These are phyloP conservation scores for Francoa sonchifolia DNA, from an alignment of 441 rosid genomes.

Conservation along the genomic window DNA sequence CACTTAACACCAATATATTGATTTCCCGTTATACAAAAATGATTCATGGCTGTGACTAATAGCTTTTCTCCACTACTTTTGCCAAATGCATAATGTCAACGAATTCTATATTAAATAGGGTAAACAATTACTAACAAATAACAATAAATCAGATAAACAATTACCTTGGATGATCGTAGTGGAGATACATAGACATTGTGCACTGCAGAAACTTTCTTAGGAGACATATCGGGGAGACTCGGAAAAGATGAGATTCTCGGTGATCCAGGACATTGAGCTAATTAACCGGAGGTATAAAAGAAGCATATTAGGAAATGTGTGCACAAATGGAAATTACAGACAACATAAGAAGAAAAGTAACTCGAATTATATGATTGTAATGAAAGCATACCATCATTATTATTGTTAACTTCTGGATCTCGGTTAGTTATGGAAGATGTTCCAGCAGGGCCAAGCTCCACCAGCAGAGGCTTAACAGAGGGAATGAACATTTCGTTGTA, in stretches of 20 bases:
- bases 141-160: constrained; percentile 3
- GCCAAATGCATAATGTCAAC: no score
- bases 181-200: constrained; percentile 96
- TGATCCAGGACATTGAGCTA: constrained; percentile 86
- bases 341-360: background rate
- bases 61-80: no score
- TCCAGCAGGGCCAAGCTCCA: constrained; percentile 65
- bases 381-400: constrained; percentile 41
- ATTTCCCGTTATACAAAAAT: no score
- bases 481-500: constrained; percentile 89
- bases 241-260: constrained; percentile 78
- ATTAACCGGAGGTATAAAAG: constrained; percentile 12
- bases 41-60: no score
- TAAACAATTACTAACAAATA: no score
- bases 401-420: constrained; percentile 42
- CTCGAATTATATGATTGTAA: background rate
- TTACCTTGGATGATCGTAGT: constrained; percentile 84
- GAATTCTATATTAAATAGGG: no score
- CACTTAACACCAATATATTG: no score
- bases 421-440: constrained; percentile 21
- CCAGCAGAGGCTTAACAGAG: constrained; percentile 63
- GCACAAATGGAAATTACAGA: constrained; percentile 1
- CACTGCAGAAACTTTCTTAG: constrained; percentile 79
- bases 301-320: constrained; percentile 13
- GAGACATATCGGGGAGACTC: constrained; percentile 93